phyloP scores from a whole-genome alignment of 2,329 filamentous ascomycete genomes.

The Macrophomina tecta region DNA sequence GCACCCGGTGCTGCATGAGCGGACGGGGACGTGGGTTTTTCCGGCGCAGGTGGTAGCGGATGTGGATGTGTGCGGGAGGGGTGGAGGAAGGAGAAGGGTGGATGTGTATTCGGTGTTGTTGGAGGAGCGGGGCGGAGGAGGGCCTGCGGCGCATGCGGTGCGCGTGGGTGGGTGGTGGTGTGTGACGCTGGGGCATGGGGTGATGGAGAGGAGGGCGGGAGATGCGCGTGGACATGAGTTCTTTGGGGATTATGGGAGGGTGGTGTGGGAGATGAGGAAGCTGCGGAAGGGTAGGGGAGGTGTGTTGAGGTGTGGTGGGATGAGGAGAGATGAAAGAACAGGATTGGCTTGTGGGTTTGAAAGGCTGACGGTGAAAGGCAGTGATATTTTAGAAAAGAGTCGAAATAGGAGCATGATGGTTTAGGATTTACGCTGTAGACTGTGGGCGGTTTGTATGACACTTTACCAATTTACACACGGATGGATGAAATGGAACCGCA shows the following conservation, averaged over 20 bases:
- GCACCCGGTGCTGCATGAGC: constrained; percentile 59
- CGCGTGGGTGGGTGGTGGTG: constrained; percentile 53
- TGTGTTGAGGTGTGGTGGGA: constrained; percentile 7
- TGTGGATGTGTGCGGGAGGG: constrained; percentile 32
- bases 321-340: constrained; percentile 1
- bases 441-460: too few relatives aligned
- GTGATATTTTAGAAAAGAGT: neutral
- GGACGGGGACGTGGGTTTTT: constrained; percentile 53
- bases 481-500: too few relatives aligned
- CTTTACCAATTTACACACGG: too few relatives aligned
- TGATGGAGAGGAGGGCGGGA: constrained; percentile 42
- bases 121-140: constrained; percentile 47
- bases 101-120: constrained; percentile 64
- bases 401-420: too few relatives aligned
- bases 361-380: neutral
- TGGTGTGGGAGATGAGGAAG: neutral
- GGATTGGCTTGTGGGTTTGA: constrained; percentile 5
- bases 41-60: constrained; percentile 45
- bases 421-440: too few relatives aligned
- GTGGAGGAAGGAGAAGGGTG: constrained; percentile 59
- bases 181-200: constrained; percentile 65
- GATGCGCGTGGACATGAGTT: constrained; percentile 60
- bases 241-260: constrained; percentile 57
- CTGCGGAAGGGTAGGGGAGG: constrained; percentile 4
- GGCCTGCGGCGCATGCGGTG: constrained; percentile 58